Percentiles rank a stretch among this genome's conserved stretches.
Conservation (phyloP, 2,329 filamentous ascomycete species). For the Thermothelomyces thermophilus region DNA sequence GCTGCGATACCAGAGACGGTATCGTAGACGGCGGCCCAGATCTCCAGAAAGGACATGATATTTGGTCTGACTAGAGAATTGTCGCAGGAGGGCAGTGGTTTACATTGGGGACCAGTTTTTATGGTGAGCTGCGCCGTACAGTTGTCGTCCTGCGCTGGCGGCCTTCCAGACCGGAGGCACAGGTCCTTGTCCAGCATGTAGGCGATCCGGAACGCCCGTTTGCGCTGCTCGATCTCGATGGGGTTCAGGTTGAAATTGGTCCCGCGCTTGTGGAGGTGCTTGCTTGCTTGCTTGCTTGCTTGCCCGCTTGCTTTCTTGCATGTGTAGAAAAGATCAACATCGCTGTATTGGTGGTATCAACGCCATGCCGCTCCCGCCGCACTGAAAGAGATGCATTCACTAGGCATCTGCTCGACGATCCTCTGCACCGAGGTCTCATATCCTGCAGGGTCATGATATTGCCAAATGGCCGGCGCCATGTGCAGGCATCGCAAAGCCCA, state of each 20-base stretch:
- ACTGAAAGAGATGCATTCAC: neutral
- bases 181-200: slow-evolving; percentile 61
- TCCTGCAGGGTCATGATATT: neutral
- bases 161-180: slow-evolving; percentile 52
- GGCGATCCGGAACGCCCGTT: slow-evolving; percentile 59
- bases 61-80: too few relatives aligned
- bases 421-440: slow-evolving; percentile 1
- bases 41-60: too few relatives aligned
- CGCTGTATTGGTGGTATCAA: too few relatives aligned
- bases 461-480: slow-evolving; percentile 1
- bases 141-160: slow-evolving; percentile 57
- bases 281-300: too few relatives aligned
- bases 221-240: slow-evolving; percentile 85
- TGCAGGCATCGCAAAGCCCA: neutral
- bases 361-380: too few relatives aligned
- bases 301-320: too few relatives aligned
- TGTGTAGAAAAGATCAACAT: too few relatives aligned
- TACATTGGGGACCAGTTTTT: too few relatives aligned
- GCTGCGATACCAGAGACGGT: too few relatives aligned
- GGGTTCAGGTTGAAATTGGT: slow-evolving; percentile 90
- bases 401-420: neutral
- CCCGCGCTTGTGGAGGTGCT: slow-evolving; percentile 85
- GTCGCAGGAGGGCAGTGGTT: too few relatives aligned
- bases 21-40: too few relatives aligned
- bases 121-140: too few relatives aligned